Base-by-base conservation (phyloP, 305 asterid genomes). In the Ilex paraguariensis region DNA sequence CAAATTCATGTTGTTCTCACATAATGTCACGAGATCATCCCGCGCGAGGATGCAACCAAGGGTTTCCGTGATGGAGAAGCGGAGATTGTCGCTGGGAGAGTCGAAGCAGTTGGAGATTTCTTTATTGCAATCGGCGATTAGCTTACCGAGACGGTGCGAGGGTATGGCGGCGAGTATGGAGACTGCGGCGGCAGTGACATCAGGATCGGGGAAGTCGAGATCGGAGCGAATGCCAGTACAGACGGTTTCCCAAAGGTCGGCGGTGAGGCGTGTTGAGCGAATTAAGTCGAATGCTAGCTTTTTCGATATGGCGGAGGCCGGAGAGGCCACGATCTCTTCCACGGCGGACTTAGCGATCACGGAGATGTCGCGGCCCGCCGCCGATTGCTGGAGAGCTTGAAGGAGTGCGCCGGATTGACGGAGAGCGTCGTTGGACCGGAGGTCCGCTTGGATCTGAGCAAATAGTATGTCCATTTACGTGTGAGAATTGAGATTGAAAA, bases 361-460 rank as follows among this genome's bases (percentile, higher is more conserved):
- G 65, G 97, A 90, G 62, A 87, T 90, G 73, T 90, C 95, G 36
- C 90, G 72, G 17, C 95, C 95, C 59, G 97, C 95, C 48, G 95
- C 95, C 48, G 95, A 90, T 74, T 90, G 97, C 66, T 90, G 95
- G 54, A 87, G 92, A 53, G 97, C 95, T 73, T 83, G 95, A 56
- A 87, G 91, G 40, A 90, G 84, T 0, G 95, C 95, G 56, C 95
- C 77, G 13, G 95, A 82, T 67, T 87, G 97, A 45, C 97, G 91
- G 70, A 90, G 93, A 12, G 97, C 90, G 72, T 90, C 95, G 61
- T 85, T 90, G 55, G 97, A 90, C 15, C 87, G 91, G 61, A 90
- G 94, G 77, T 87, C 97, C 32, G 97, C 95, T 71, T 90, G 97
- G 80, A 90, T 90, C 83, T 87, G 95, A 57, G 97, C 89, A 54